phyloP scores from a whole-genome alignment of 768 basidiomycete genomes.

The Mycena crocata region DNA sequence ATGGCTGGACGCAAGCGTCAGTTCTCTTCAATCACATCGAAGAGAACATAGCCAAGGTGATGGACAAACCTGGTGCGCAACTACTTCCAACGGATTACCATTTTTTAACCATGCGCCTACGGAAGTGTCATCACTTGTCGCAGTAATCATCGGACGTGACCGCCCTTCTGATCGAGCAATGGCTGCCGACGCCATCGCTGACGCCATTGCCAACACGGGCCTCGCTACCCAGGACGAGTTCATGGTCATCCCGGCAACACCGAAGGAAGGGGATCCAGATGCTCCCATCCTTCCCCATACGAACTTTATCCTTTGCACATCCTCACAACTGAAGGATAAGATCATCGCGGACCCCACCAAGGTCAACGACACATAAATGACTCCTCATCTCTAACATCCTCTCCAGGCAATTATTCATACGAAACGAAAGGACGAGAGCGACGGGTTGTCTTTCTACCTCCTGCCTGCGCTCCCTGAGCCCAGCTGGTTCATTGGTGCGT shows the following conservation, averaged over 20 bases:
- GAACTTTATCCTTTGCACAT: not conserved
- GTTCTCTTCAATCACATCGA: constrained; percentile 6
- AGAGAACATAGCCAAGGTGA: not conserved
- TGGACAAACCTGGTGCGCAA: constrained; percentile 14
- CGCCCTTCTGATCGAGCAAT: constrained; percentile 6
- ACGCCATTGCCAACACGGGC: not conserved
- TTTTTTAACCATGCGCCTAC: not conserved
- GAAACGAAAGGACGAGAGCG: constrained; percentile 3
- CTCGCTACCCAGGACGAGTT: not conserved
- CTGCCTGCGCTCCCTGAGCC: not conserved
- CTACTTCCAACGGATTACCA: not conserved
- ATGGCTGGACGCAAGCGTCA: constrained; percentile 7
- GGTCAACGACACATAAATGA: not conserved
- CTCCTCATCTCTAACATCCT: not conserved
- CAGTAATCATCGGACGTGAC: constrained; percentile 9
- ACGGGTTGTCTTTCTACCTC: constrained; percentile 9
- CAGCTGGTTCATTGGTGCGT: constrained; percentile 5
- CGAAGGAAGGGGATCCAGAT: not conserved
- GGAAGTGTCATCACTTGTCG: constrained; percentile 13
- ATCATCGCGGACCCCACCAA: constrained; percentile 6
- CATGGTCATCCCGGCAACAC: constrained; percentile 1
- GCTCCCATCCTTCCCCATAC: constrained; percentile 7
- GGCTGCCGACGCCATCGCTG: constrained; percentile 5
- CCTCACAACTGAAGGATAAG: constrained; percentile 1
- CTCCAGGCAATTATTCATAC: constrained; percentile 2